Conservation (phyloP, 2,329 filamentous ascomycete genomes). For the Ophiostoma montium region DNA sequence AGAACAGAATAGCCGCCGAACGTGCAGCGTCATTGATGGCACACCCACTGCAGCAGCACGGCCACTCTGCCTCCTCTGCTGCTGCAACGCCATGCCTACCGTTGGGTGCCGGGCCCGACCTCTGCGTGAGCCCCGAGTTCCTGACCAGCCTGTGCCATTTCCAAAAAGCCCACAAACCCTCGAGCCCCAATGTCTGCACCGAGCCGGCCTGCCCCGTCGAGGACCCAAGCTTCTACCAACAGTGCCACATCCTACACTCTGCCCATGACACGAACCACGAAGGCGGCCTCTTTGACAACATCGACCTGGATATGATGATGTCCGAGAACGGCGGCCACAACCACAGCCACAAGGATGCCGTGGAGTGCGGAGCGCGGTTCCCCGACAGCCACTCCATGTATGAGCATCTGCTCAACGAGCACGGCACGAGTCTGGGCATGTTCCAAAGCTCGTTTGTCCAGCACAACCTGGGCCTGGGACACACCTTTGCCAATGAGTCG, state of each 20-base stretch:
- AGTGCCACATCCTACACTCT: slow-evolving; percentile 12
- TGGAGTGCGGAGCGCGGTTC: slow-evolving; percentile 13
- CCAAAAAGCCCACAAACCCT: slow-evolving; percentile 12
- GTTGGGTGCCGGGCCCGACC: slow-evolving; percentile 8
- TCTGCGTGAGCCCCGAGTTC: slow-evolving; percentile 14
- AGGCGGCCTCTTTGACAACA: slow-evolving; percentile 7
- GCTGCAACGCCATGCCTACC: slow-evolving; percentile 1
- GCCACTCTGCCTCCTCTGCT: neutral
- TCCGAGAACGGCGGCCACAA: neutral
- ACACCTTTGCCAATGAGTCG: neutral
- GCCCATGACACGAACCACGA: neutral
- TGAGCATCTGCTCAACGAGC: slow-evolving; percentile 13
- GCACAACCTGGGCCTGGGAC: slow-evolving; percentile 1
- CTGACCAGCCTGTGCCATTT: slow-evolving; percentile 14
- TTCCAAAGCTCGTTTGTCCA: neutral
- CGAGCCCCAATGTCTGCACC: slow-evolving; percentile 10
- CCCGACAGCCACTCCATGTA: slow-evolving; percentile 14
- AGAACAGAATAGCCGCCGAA: slow-evolving; percentile 5
- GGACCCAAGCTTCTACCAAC: slow-evolving; percentile 14
- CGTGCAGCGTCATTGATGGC: neutral
- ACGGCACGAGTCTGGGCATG: slow-evolving; percentile 5
- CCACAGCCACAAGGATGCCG: neutral
- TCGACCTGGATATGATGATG: slow-evolving; percentile 8
- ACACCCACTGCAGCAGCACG: neutral
- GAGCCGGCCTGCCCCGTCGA: slow-evolving; percentile 12